Percentiles rank a stretch among this genome's conserved stretches.
Evolutionary conservation across 2,329 filamentous ascomycete species (phyloP).

Genomic region (Aureobasidium zeae): DNA sequence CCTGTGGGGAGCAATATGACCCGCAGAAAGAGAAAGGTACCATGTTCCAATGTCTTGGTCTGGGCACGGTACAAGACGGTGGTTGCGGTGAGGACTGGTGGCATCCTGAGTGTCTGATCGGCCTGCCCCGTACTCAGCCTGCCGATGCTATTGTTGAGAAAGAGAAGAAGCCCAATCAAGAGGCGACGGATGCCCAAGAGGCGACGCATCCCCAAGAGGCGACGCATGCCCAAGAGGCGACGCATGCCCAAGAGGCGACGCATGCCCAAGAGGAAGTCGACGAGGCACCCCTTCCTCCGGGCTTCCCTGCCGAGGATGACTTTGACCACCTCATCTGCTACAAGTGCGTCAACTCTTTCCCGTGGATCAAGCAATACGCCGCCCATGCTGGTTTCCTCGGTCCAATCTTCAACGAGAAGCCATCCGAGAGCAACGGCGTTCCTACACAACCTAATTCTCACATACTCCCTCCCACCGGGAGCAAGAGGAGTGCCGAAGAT

Average conservation of each 20-base stretch:
- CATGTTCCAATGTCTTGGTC: conserved; percentile 93
- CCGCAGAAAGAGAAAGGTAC: conserved; percentile 84
- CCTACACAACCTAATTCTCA: not conserved
- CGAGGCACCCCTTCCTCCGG: conserved; percentile 62
- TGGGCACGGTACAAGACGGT: conserved; percentile 69
- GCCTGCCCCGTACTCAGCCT: conserved; percentile 57
- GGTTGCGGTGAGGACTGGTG: conserved; percentile 98
- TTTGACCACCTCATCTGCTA: conserved; percentile 91
- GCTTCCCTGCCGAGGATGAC: conserved; percentile 79
- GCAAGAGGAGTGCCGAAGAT: conserved; percentile 13
- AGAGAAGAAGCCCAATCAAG: conserved; percentile 16
- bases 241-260: conserved; percentile 34
- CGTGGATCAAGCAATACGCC: conserved; percentile 88
- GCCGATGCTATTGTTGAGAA: conserved; percentile 21
- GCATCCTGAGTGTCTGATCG: conserved; percentile 85
- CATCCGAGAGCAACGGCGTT: not conserved
- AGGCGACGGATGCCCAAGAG: too few relatives aligned
- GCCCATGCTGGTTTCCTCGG: conserved; percentile 69
- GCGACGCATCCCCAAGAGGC: conserved; percentile 35
- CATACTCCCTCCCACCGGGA: not conserved
- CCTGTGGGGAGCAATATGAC: conserved; percentile 80
- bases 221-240: conserved; percentile 21
- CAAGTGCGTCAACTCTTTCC: conserved; percentile 78
- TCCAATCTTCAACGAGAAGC: conserved; percentile 44
- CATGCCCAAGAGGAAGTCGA: conserved; percentile 35